phyloP scores from a whole-genome alignment of 371 early-diverging fungal species.

The Mucor irregularis region DNA sequence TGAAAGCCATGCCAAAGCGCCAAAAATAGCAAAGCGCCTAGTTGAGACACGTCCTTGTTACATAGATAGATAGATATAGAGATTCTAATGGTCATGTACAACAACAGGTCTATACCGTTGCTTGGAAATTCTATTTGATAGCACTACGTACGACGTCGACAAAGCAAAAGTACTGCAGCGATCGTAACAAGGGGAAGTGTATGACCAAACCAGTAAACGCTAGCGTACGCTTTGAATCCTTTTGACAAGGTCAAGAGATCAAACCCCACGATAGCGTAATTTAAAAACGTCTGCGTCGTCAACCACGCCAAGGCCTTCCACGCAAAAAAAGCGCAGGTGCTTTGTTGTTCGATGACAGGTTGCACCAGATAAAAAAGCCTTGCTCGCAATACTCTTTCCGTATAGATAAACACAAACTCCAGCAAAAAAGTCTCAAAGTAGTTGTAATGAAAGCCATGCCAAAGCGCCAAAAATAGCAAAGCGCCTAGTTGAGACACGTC shows the following conservation, averaged over 20 bases:
- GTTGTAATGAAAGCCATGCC: slow-evolving; percentile 69
- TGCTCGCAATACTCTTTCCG: slow-evolving; percentile 8
- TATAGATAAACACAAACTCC: slow-evolving; percentile 56
- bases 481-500: slow-evolving; percentile 58
- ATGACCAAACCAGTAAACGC: slow-evolving; percentile 39
- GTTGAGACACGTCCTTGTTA: slow-evolving; percentile 56
- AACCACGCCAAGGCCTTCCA: slow-evolving; percentile 36
- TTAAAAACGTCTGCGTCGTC: slow-evolving; percentile 16
- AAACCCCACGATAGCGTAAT: slow-evolving; percentile 39
- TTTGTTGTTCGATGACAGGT: slow-evolving; percentile 20
- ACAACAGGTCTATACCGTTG: slow-evolving; percentile 14
- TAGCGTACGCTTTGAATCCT: slow-evolving; percentile 31
- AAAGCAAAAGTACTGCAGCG: slow-evolving; percentile 23
- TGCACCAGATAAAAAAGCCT: slow-evolving; percentile 4
- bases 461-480: slow-evolving; percentile 63
- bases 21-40: slow-evolving; percentile 61
- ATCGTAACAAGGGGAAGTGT: slow-evolving; percentile 21
- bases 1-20: slow-evolving; percentile 76
- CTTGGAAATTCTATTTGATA: too few relatives aligned
- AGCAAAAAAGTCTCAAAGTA: slow-evolving; percentile 63
- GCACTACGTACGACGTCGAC: too few relatives aligned
- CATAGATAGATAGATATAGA: background rate
- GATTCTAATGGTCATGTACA: background rate
- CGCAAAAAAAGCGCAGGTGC: background rate
- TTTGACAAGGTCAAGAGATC: slow-evolving; percentile 33